Conservation (phyloP, 129 eudicot genomes). For the carrot (Daucus carota) region DNA sequence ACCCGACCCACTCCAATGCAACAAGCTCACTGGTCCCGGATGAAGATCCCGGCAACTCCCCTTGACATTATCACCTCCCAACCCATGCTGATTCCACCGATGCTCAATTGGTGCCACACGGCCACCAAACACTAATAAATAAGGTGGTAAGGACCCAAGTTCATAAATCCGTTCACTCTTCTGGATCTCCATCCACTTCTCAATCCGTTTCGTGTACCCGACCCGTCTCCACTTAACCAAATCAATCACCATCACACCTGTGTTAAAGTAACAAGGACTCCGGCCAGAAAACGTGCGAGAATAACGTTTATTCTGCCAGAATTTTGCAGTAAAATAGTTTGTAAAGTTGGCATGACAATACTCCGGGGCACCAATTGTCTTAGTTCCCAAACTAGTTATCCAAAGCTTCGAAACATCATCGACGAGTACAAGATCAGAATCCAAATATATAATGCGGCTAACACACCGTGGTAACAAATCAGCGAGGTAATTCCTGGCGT, state of each 20-base stretch:
- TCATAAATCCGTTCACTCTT: constrained; percentile 76
- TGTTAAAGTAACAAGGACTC: constrained; percentile 75
- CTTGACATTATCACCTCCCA: constrained; percentile 85
- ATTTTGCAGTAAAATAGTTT: constrained; percentile 59
- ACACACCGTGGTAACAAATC: constrained; percentile 73
- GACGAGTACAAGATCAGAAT: constrained; percentile 76
- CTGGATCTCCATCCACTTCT: constrained; percentile 94
- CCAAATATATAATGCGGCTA: constrained; percentile 62
- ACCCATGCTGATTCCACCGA: constrained; percentile 92
- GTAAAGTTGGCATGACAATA: constrained; percentile 97
- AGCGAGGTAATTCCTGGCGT: constrained; percentile 83
- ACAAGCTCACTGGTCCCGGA: constrained; percentile 77
- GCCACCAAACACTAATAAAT: constrained; percentile 79
- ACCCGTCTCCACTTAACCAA: constrained; percentile 63
- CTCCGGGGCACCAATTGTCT: constrained; percentile 94
- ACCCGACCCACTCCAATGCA: constrained; percentile 94
- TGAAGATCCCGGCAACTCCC: constrained; percentile 95
- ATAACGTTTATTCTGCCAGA: constrained; percentile 49
- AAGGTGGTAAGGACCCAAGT: constrained; percentile 93
- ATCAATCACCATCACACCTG: constrained; percentile 97
- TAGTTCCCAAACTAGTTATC: constrained; percentile 46
- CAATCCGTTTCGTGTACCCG: constrained; percentile 81
- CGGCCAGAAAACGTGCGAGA: constrained; percentile 45
- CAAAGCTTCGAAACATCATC: constrained; percentile 78
- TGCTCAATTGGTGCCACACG: constrained; percentile 89